Conservation (phyloP, 2,329 filamentous ascomycete genomes). For the Colletotrichum sidae region DNA sequence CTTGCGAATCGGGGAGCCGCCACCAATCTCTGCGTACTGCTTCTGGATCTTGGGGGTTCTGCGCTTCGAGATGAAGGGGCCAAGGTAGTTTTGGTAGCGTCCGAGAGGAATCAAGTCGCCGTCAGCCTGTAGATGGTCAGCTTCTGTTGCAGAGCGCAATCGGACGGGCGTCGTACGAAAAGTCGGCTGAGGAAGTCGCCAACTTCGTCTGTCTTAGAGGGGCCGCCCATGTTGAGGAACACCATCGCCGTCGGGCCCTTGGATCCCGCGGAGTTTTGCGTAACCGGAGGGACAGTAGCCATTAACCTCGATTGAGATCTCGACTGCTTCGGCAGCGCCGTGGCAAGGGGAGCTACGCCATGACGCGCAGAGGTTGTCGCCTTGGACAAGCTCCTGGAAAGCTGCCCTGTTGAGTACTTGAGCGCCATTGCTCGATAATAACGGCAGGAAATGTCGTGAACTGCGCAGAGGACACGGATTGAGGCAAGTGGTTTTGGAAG, state of each 20-base stretch:
- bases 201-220: constrained; percentile 88
- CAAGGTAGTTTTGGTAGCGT: constrained; percentile 88
- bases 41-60: constrained; percentile 96
- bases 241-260: constrained; percentile 96
- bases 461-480: background rate
- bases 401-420: constrained; percentile 51
- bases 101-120: constrained; percentile 96
- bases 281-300: constrained; percentile 81
- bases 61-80: constrained; percentile 85
- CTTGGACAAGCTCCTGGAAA: constrained; percentile 46
- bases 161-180: constrained; percentile 73
- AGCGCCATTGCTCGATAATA: constrained; percentile 50
- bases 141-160: background rate
- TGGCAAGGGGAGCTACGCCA: constrained; percentile 35
- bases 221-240: constrained; percentile 99
- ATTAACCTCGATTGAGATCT: constrained; percentile 57
- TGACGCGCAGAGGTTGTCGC: constrained; percentile 35
- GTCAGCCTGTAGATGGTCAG: constrained; percentile 73
- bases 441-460: background rate
- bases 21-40: constrained; percentile 94
- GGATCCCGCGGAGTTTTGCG: constrained; percentile 76
- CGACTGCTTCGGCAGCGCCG: constrained; percentile 44
- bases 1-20: constrained; percentile 96
- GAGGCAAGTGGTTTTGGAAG: background rate
- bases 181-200: constrained; percentile 89